A percentile compares a stretch with the other conserved stretches of the same genome.
These are phyloP conservation scores for Rhodotorula diobovata DNA, from an alignment of 768 basidiomycete species.

Conservation along the genomic window DNA sequence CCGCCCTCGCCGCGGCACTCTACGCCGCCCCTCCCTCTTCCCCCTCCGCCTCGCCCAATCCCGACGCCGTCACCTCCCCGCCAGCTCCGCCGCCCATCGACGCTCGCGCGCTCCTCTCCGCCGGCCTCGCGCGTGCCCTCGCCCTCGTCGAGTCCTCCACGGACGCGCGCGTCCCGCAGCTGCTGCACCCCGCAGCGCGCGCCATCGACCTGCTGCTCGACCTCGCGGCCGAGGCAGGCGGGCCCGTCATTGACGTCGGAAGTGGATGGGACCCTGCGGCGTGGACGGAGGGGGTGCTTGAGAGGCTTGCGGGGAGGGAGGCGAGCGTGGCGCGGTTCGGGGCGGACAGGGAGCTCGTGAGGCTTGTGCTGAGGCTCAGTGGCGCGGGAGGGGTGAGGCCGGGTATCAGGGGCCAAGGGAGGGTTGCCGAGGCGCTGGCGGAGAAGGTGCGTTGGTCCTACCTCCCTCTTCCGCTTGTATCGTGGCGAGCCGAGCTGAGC, in stretches of 20 bases:
- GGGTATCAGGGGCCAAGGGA: constrained; percentile 53
- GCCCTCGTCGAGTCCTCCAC: constrained; percentile 67
- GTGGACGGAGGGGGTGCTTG: neutral
- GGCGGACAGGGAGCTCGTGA: neutral
- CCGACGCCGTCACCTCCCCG: too few species aligned
- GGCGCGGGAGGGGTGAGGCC: constrained; percentile 36
- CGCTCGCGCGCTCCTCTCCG: neutral
- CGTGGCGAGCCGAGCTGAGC: constrained; percentile 1
- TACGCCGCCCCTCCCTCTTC: neutral
- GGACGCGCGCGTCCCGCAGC: constrained; percentile 51
- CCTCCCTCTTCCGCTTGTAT: neutral
- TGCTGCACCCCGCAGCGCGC: constrained; percentile 55
- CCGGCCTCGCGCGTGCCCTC: neutral
- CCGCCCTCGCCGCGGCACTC: neutral
- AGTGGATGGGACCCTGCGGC: neutral
- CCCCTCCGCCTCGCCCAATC: too few species aligned
- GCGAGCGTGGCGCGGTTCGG: neutral
- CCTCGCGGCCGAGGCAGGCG: too few species aligned
- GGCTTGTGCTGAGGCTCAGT: neutral
- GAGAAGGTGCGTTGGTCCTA: constrained; percentile 49
- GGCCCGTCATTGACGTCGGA: neutral
- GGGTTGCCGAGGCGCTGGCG: constrained; percentile 59
- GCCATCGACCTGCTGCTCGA: constrained; percentile 56
- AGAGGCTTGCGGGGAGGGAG: neutral
- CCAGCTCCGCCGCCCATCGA: neutral